Conservation (phyloP, 1,139 yeast species). For the Geotrichum restrictum region DNA sequence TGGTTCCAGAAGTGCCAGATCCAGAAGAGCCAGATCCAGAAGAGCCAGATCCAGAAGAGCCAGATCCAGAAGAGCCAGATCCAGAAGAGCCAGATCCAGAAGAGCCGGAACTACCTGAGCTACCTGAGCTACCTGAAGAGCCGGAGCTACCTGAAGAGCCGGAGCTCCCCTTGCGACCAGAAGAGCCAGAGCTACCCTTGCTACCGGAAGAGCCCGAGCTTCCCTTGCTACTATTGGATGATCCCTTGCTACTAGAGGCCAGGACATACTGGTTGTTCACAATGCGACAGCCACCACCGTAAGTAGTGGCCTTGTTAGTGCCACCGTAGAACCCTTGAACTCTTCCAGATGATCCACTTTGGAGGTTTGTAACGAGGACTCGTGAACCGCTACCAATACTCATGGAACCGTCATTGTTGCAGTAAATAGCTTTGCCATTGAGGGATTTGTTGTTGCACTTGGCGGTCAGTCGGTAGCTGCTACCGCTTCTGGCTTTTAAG, state of each 20-base stretch:
- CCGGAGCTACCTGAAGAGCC: too few relatives aligned
- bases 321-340: constrained; percentile 1
- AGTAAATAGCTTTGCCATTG: constrained; percentile 1
- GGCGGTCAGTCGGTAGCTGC: neutral
- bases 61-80: neutral
- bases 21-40: neutral
- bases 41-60: neutral
- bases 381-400: neutral
- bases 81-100: neutral
- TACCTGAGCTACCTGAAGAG: too few relatives aligned
- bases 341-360: neutral
- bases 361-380: neutral
- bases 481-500: neutral
- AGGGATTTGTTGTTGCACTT: neutral
- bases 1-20: neutral
- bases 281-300: neutral
- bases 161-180: too few relatives aligned
- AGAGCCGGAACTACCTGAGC: neutral
- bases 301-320: neutral
- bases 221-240: neutral
- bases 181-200: too few relatives aligned
- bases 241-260: neutral
- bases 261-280: neutral
- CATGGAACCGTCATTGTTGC: neutral
- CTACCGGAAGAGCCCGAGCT: too few relatives aligned